phyloP scores from a whole-genome alignment of 176 grass and related monocot genomes.

The Cenchrus fungigraminus region DNA sequence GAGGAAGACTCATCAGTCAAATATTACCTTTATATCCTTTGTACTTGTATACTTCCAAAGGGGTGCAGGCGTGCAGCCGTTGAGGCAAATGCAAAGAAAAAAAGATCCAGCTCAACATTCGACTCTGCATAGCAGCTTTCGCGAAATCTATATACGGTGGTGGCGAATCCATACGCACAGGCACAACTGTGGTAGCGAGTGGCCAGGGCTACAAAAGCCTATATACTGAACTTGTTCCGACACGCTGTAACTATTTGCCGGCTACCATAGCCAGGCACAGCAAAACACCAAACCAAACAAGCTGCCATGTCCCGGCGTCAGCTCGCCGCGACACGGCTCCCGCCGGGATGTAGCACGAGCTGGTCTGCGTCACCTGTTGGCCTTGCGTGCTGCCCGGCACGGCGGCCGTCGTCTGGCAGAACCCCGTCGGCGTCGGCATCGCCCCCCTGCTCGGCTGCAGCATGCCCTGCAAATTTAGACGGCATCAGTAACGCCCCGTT shows the following conservation, averaged over 20 bases:
- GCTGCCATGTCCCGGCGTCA: neutral
- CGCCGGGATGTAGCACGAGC: conserved; percentile 49
- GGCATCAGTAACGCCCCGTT: neutral
- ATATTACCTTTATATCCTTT: neutral
- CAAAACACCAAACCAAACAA: conserved; percentile 36
- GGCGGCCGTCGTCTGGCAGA: conserved; percentile 46
- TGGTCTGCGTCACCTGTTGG: conserved; percentile 32
- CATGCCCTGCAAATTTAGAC: conserved; percentile 18
- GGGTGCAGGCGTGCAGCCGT: neutral
- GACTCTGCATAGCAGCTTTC: neutral
- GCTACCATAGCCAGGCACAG: conserved; percentile 18
- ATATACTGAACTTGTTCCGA: neutral
- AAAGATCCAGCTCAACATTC: neutral
- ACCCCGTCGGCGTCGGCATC: conserved; percentile 9
- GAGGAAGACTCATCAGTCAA: neutral
- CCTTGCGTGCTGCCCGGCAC: conserved; percentile 46
- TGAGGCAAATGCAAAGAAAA: neutral
- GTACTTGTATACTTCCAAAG: neutral
- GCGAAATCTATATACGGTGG: neutral
- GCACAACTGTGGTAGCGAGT: neutral
- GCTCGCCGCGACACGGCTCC: conserved; percentile 21
- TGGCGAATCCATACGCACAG: conserved; percentile 19
- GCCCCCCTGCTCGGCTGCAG: conserved; percentile 5
- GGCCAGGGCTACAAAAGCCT: neutral
- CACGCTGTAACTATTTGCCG: conserved; percentile 7